Conservation (phyloP, 148 eudicot genomes). For the Camellia lanceoleosa region DNA sequence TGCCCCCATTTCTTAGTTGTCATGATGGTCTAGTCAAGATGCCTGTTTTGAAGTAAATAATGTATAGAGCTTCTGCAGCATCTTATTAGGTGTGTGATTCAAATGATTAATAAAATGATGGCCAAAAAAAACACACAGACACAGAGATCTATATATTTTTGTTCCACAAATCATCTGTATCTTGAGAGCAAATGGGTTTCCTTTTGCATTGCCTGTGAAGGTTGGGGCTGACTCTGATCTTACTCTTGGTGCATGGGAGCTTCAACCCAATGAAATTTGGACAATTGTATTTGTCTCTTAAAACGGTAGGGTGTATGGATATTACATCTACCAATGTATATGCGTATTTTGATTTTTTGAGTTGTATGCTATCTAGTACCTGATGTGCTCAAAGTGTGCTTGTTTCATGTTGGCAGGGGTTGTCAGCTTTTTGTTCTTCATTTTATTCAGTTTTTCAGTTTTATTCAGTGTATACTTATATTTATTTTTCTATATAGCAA, state of each 20-base stretch:
- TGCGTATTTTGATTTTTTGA: conserved; percentile 15
- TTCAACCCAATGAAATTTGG: conserved; percentile 46
- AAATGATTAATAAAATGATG: neutral
- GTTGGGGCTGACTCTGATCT: conserved; percentile 50
- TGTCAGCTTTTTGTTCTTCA: neutral
- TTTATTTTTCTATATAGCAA: neutral
- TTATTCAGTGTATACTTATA: neutral
- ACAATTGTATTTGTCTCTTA: conserved; percentile 36
- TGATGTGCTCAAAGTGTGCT: neutral
- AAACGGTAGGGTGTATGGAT: conserved; percentile 47
- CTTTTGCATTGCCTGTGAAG: conserved; percentile 54
- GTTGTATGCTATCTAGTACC: neutral
- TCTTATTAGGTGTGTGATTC: neutral
- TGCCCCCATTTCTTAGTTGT: neutral
- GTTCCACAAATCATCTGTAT: conserved; percentile 17
- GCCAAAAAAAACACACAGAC: neutral
- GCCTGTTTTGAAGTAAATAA: neutral
- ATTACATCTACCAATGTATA: conserved; percentile 16
- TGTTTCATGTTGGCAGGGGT: neutral
- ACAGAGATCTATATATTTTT: conserved; percentile 15
- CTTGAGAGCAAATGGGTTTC: conserved; percentile 48
- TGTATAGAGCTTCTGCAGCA: conserved; percentile 9
- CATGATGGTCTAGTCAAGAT: neutral
- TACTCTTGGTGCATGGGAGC: conserved; percentile 58
- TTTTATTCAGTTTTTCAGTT: neutral